These are phyloP conservation scores for Ceratocystiopsis sp. DNA, from an alignment of 2,329 filamentous ascomycete genomes.

Conservation along the genomic window DNA sequence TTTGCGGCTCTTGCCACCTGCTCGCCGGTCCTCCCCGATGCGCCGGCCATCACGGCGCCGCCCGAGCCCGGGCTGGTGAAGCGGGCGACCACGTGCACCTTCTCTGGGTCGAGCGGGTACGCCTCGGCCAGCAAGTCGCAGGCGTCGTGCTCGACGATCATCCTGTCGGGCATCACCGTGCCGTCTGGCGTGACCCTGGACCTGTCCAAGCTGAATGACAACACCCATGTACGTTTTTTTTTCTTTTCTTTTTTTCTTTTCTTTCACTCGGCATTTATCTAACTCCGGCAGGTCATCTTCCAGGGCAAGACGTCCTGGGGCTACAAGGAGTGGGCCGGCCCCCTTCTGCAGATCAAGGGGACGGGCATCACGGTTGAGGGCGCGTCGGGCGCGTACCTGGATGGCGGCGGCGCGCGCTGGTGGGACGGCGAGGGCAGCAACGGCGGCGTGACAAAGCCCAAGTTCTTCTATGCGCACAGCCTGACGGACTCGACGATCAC, in stretches of 20 bases:
- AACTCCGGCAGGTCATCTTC: constrained; percentile 13
- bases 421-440: constrained; percentile 46
- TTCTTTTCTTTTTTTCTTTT: no score
- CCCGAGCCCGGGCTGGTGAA: background rate
- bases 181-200: constrained; percentile 42
- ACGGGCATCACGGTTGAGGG: constrained; percentile 4
- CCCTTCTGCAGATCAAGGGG: constrained; percentile 6
- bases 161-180: constrained; percentile 34
- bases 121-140: constrained; percentile 6
- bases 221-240: constrained; percentile 23
- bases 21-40: background rate
- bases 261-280: no score
- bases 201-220: constrained; percentile 31
- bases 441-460: constrained; percentile 43
- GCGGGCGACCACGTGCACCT: constrained; percentile 7
- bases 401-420: constrained; percentile 6
- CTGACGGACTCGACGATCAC: constrained; percentile 32
- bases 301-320: constrained; percentile 17
- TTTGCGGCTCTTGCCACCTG: no score
- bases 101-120: constrained; percentile 4
- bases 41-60: constrained; percentile 1
- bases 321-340: constrained; percentile 6
- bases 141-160: constrained; percentile 33
- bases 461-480: constrained; percentile 36
- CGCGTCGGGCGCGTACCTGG: constrained; percentile 13